Evolutionary conservation across 768 basidiomycete species (phyloP).

Genomic region (Russula earlei): DNA sequence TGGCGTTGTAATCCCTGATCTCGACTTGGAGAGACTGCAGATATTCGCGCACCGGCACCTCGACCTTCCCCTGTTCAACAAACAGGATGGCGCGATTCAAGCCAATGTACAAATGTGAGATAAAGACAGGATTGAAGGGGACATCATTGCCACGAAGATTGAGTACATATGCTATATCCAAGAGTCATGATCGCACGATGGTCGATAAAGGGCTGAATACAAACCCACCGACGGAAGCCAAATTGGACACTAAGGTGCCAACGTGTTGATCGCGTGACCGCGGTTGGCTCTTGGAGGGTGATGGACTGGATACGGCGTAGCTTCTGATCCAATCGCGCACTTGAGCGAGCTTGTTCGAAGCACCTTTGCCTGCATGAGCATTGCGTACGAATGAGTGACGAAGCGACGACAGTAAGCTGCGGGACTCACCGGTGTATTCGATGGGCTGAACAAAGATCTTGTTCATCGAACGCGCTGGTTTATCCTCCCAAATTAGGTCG

Average conservation of each 20-base stretch:
- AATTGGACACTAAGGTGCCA: constrained; percentile 55
- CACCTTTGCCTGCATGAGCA: constrained; percentile 39
- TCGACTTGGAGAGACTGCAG: constrained; percentile 47
- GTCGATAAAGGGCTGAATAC: no score
- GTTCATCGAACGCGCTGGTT: no score
- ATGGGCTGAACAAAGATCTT: no score
- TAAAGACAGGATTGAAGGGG: no score
- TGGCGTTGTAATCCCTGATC: constrained; percentile 57
- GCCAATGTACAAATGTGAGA: no score
- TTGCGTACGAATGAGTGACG: background rate
- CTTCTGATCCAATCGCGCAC: constrained; percentile 60
- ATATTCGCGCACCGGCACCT: constrained; percentile 47
- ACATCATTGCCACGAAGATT: no score
- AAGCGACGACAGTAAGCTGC: background rate
- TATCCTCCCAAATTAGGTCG: no score
- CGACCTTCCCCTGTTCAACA: constrained; percentile 59
- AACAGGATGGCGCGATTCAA: constrained; percentile 59
- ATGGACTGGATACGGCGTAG: constrained; percentile 49
- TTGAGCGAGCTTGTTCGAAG: constrained; percentile 57
- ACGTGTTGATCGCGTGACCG: constrained; percentile 54
- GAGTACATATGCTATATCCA: no score
- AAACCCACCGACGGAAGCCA: no score
- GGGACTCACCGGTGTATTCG: no score
- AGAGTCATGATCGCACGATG: no score
- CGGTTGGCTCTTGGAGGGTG: constrained; percentile 54